phyloP scores from a whole-genome alignment of 1,284 basidiomycete species.

The Tausonia pullulans region DNA sequence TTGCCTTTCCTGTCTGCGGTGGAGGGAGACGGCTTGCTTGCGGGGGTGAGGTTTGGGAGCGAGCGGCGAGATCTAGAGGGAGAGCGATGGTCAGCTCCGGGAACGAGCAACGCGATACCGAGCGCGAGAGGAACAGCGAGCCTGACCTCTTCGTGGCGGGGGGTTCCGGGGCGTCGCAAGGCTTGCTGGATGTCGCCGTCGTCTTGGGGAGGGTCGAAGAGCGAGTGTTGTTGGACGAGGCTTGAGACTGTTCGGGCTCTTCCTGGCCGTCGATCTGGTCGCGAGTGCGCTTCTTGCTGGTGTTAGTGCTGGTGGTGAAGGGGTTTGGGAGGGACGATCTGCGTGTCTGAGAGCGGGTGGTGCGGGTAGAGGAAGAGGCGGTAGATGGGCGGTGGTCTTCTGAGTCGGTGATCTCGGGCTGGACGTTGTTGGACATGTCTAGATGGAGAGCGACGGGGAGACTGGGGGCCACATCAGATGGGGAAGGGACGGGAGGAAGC shows the following conservation, averaged over 20 bases:
- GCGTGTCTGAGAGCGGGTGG: constrained; percentile 7
- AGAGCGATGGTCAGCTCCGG: neutral
- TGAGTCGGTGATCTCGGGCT: no score
- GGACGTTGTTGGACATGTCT: no score
- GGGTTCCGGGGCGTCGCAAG: neutral
- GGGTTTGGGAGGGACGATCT: constrained; percentile 9
- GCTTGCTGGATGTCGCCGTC: constrained; percentile 6
- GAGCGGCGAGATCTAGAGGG: constrained; percentile 4
- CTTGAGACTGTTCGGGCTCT: constrained; percentile 14
- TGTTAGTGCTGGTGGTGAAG: neutral
- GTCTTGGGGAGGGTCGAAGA: constrained; percentile 24
- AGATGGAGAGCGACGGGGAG: no score
- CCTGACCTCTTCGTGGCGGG: constrained; percentile 9
- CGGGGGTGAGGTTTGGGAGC: constrained; percentile 2
- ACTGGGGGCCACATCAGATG: no score
- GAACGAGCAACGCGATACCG: neutral
- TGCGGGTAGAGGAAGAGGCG: neutral
- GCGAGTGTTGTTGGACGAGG: neutral
- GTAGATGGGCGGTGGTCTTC: no score
- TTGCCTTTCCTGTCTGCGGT: constrained; percentile 18
- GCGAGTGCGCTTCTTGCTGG: constrained; percentile 12
- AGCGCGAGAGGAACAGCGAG: neutral
- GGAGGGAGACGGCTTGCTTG: constrained; percentile 19
- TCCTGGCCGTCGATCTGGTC: constrained; percentile 21
- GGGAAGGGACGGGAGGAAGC: no score